Evolutionary conservation across 768 basidiomycete species (phyloP).

Genomic region (Termitomyces sp.): DNA sequence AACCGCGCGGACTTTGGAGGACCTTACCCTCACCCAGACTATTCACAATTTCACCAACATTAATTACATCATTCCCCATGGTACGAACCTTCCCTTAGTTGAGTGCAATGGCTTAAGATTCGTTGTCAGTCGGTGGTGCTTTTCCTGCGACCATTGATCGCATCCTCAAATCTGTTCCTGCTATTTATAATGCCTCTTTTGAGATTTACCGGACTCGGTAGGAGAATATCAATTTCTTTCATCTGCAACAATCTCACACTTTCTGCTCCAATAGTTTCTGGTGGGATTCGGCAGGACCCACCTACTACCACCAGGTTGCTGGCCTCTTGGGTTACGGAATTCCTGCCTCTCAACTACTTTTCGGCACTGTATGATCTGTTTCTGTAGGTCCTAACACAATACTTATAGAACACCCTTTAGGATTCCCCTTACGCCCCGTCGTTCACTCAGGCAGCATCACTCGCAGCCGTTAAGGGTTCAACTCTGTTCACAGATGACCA

Average conservation of each 20-base stretch:
- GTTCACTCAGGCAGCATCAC: constrained; percentile 14
- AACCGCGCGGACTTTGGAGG: constrained; percentile 26
- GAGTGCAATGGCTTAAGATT: neutral
- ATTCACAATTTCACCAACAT: constrained; percentile 29
- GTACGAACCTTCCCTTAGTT: constrained; percentile 9
- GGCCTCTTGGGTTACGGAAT: constrained; percentile 26
- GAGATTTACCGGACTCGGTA: constrained; percentile 25
- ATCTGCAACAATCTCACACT: neutral
- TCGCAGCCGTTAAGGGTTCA: constrained; percentile 12
- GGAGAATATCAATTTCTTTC: neutral
- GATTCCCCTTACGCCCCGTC: constrained; percentile 23
- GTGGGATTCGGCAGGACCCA: constrained; percentile 33
- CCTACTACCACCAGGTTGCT: constrained; percentile 27
- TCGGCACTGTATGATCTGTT: constrained; percentile 24
- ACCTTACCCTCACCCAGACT: constrained; percentile 21
- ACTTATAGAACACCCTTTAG: constrained; percentile 5
- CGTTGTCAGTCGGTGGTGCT: constrained; percentile 23
- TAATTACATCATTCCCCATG: constrained; percentile 28
- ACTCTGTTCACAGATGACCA: constrained; percentile 9
- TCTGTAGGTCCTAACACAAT: neutral
- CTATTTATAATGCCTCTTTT: constrained; percentile 27
- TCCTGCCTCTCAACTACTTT: constrained; percentile 26
- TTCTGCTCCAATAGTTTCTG: constrained; percentile 19
- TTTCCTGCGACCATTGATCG: constrained; percentile 30
- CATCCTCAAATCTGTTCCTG: constrained; percentile 23